Conservation (phyloP, 2,329 filamentous ascomycete species). For the Ophiostoma angusticollis region DNA sequence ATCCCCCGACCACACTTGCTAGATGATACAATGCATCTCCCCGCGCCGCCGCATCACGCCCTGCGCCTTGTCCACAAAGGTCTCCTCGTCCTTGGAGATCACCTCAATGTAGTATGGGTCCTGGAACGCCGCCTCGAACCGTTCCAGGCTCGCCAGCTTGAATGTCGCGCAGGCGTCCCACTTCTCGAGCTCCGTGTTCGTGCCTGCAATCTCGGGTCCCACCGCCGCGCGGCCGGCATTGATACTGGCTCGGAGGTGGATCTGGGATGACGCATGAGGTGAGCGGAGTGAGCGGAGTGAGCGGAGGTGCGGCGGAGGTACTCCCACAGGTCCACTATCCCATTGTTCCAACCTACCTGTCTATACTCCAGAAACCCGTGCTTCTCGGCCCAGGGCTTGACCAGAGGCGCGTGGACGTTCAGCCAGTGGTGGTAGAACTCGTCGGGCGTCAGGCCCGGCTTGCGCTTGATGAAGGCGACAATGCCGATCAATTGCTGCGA, state of each 20-base stretch:
- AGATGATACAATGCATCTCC: constrained; percentile 15
- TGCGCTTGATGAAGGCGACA: constrained; percentile 9
- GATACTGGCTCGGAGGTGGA: constrained; percentile 17
- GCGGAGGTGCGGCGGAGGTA: background rate
- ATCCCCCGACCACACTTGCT: background rate
- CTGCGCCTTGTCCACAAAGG: constrained; percentile 20
- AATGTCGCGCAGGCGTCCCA: constrained; percentile 23
- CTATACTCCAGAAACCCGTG: constrained; percentile 22
- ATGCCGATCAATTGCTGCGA: constrained; percentile 4
- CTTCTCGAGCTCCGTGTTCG: constrained; percentile 12
- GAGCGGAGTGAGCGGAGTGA: background rate
- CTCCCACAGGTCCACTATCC: no score
- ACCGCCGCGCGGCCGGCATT: constrained; percentile 12
- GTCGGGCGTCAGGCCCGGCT: constrained; percentile 18
- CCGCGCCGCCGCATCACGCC: constrained; percentile 15
- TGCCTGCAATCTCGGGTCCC: constrained; percentile 6
- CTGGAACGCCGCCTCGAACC: constrained; percentile 18
- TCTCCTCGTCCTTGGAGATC: constrained; percentile 20
- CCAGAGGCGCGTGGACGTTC: constrained; percentile 21
- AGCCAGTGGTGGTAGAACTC: constrained; percentile 25
- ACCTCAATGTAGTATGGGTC: constrained; percentile 20
- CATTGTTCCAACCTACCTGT: constrained; percentile 14
- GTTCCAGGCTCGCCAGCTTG: constrained; percentile 17
- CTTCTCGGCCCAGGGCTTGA: constrained; percentile 22
- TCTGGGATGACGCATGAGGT: constrained; percentile 9